A percentile compares a stretch with the other conserved stretches of the same genome.
These are phyloP conservation scores for Phytophthora podocarpi DNA, from an alignment of 352 stramenopile species.

Conservation along the genomic window DNA sequence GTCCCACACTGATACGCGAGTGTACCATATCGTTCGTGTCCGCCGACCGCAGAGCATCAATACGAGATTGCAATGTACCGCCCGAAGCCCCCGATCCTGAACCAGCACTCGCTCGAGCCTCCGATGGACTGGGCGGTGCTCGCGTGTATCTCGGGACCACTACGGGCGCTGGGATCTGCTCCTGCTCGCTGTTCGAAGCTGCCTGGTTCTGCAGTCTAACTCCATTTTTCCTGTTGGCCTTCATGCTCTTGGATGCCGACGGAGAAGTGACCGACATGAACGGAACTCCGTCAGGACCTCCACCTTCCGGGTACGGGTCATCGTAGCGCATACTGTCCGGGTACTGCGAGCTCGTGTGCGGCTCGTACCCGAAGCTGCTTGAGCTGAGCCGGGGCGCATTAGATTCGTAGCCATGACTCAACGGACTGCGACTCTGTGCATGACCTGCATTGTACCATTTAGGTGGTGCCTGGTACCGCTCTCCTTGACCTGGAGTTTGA, in stretches of 20 bases:
- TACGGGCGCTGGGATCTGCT: slow-evolving; percentile 21
- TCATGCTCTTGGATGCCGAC: slow-evolving; percentile 29
- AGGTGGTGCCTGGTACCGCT: slow-evolving; percentile 24
- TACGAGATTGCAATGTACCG: slow-evolving; percentile 60
- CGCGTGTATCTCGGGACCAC: slow-evolving; percentile 37
- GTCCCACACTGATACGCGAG: slow-evolving; percentile 50
- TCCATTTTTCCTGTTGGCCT: slow-evolving; percentile 22
- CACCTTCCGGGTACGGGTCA: slow-evolving; percentile 33
- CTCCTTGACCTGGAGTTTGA: not conserved
- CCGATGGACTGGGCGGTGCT: slow-evolving; percentile 26
- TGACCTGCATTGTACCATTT: slow-evolving; percentile 28
- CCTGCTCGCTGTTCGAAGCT: slow-evolving; percentile 10
- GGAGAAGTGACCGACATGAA: slow-evolving; percentile 55
- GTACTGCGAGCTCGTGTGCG: slow-evolving; percentile 19
- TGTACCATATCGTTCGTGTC: slow-evolving; percentile 53
- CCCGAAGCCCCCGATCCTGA: slow-evolving; percentile 12
- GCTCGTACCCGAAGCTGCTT: slow-evolving; percentile 16
- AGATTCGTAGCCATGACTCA: slow-evolving; percentile 27
- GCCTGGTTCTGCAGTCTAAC: slow-evolving; percentile 15
- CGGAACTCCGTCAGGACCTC: slow-evolving; percentile 29
- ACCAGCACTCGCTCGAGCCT: slow-evolving; percentile 20
- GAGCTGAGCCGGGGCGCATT: slow-evolving; percentile 30
- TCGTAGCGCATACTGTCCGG: slow-evolving; percentile 41
- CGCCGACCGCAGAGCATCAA: slow-evolving; percentile 59
- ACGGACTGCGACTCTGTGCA: slow-evolving; percentile 2